phyloP scores from a whole-genome alignment of 176 grass and related monocot species.

The Lolium multiflorum region DNA sequence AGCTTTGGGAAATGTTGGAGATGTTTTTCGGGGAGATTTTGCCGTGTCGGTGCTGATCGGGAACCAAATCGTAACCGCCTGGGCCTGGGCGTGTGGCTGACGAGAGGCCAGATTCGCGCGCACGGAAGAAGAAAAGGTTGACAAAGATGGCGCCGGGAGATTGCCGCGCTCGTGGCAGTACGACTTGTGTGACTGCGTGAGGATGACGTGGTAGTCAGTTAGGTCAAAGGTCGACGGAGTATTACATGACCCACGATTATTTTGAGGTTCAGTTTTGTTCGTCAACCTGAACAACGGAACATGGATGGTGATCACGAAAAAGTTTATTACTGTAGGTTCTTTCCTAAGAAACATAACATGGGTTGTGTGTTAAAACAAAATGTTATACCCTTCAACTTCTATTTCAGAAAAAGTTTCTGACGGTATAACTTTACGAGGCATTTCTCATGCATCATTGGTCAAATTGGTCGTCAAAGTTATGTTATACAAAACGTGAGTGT shows the following conservation, averaged over 20 bases:
- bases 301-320: too few species aligned
- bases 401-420: too few species aligned
- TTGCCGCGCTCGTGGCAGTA: not conserved
- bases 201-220: not conserved
- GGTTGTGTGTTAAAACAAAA: too few species aligned
- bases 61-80: constrained; percentile 17
- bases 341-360: too few species aligned
- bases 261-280: too few species aligned
- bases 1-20: not conserved
- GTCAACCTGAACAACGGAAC: too few species aligned
- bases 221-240: not conserved
- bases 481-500: too few species aligned
- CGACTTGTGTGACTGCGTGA: not conserved
- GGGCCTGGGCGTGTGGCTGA: not conserved
- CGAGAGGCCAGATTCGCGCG: not conserved
- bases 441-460: too few species aligned
- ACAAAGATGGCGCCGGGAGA: constrained; percentile 2
- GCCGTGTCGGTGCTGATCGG: constrained; percentile 11
- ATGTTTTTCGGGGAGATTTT: not conserved
- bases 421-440: too few species aligned
- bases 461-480: too few species aligned
- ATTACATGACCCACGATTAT: not conserved
- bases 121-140: not conserved
- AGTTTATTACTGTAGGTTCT: too few species aligned
- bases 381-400: too few species aligned